Evolutionary conservation across 148 eudicot species (phyloP), one percentile per base, ranked within the genome.

Genomic region (Polygonum aviculare): DNA sequence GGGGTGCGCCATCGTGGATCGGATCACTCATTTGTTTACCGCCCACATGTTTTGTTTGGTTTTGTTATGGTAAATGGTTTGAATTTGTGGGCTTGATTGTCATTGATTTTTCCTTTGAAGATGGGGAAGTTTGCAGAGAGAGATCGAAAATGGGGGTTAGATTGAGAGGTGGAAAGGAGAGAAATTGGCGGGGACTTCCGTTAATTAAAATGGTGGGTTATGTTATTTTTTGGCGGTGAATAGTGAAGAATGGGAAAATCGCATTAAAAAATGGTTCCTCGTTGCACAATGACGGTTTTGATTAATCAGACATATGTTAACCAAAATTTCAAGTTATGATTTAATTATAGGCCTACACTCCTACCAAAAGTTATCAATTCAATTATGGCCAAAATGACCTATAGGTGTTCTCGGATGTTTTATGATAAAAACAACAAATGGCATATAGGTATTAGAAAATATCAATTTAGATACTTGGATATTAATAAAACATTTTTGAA

Each of bases 121-220:
- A 22, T 10, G 26, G 36, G 11, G 26, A 26, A 60, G 26, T 5
- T 69, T 38, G 73, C 15, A 45, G 6, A 72, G 21, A 22, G 33
- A 12, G 51, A 26, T 26, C 31, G 31, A 9, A 10, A 33, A 35
- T 65, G 71, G 22, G 67, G 36, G 67, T 26, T 60, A 12, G 69
- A 60, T 60, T 26, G 21, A 67, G 72, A 67, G 75, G 54, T 72
- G 75, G 75, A 45, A 72, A 38, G 75, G 75, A 72, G 75, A 45
- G n/a, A 72, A 72, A 72, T 35, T 44, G 75, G 75, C 38, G 7
- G 72, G 75, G n/a, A 15, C 44, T 38, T 41, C 41, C 72, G 38
- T 67, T 36, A 36, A 67, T 36, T 67, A 35, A 36, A 36, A 7
- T 67, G 72, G 72, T 67, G 72, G 72, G 19, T 35, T 67, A 36